These are phyloP conservation scores for Fusarium compactum DNA, from an alignment of 2,329 filamentous ascomycete species.

Conservation along the genomic window DNA sequence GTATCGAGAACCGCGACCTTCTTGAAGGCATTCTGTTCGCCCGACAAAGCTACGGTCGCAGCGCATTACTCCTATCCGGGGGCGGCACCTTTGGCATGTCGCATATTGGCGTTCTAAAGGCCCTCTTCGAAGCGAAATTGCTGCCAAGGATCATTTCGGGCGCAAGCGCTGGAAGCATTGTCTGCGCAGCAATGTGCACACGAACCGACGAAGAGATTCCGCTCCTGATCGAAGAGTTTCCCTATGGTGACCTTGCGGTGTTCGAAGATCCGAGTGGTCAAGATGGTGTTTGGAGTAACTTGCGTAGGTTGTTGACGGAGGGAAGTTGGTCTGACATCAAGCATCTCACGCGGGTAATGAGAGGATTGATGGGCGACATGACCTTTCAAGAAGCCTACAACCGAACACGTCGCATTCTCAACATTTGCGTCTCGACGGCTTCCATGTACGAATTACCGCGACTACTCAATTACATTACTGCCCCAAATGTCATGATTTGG, in stretches of 20 bases:
- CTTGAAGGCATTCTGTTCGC: conserved; percentile 78
- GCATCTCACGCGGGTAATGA: conserved; percentile 85
- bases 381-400: conserved; percentile 98
- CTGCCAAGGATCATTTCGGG: conserved; percentile 89
- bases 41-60: conserved; percentile 86
- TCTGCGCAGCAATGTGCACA: conserved; percentile 83
- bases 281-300: conserved; percentile 75
- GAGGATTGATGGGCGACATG: conserved; percentile 82
- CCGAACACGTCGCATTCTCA: conserved; percentile 89
- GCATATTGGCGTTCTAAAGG: conserved; percentile 88
- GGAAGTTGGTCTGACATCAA: conserved; percentile 88
- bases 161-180: conserved; percentile 88
- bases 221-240: conserved; percentile 74
- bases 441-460: conserved; percentile 88
- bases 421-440: conserved; percentile 91
- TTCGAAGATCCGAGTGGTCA: conserved; percentile 73
- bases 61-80: conserved; percentile 83
- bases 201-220: conserved; percentile 84
- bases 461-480: conserved; percentile 91
- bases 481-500: conserved; percentile 95
- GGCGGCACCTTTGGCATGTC: conserved; percentile 93
- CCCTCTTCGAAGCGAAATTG: conserved; percentile 78
- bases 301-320: conserved; percentile 80
- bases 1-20: conserved; percentile 68
- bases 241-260: conserved; percentile 82